Evolutionary conservation across 345 rosid species (phyloP).

Genomic region (Mallotus nudiflorus): DNA sequence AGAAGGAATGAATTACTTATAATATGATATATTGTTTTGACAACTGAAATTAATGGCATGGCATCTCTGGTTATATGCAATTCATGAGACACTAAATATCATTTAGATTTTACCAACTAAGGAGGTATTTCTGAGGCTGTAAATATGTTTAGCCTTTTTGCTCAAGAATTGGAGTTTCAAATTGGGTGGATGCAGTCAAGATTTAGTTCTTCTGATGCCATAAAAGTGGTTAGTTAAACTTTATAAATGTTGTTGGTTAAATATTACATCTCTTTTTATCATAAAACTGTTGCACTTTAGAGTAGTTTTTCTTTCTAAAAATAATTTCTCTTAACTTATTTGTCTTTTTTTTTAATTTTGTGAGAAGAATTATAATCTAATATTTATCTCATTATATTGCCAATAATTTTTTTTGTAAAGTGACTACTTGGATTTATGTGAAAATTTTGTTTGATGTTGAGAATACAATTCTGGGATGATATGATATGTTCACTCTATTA

Average conservation of each 20-base stretch:
- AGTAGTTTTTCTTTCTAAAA: neutral
- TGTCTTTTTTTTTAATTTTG: too few species aligned
- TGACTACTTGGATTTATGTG: neutral
- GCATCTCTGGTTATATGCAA: too few species aligned
- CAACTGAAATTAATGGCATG: too few species aligned
- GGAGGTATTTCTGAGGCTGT: neutral
- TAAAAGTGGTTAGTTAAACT: too few species aligned
- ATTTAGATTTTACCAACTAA: neutral
- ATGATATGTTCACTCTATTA: neutral
- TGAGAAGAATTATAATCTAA: neutral
- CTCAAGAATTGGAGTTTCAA: neutral
- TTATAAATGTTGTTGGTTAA: too few species aligned
- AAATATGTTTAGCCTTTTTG: neutral
- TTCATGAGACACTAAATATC: too few species aligned
- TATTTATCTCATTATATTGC: neutral
- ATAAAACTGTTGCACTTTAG: neutral
- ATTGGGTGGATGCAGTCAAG: neutral
- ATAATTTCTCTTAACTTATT: too few species aligned
- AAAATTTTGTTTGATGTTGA: neutral
- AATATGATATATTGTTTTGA: too few species aligned
- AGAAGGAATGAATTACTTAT: too few species aligned
- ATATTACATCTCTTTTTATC: too few species aligned
- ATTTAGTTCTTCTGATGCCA: neutral
- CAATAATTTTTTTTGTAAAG: neutral
- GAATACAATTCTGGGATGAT: neutral